Percentiles rank a stretch among this genome's conserved stretches.
Evolutionary conservation across 768 basidiomycete genomes (phyloP).

Genomic region (Lactifluus rugatus): DNA sequence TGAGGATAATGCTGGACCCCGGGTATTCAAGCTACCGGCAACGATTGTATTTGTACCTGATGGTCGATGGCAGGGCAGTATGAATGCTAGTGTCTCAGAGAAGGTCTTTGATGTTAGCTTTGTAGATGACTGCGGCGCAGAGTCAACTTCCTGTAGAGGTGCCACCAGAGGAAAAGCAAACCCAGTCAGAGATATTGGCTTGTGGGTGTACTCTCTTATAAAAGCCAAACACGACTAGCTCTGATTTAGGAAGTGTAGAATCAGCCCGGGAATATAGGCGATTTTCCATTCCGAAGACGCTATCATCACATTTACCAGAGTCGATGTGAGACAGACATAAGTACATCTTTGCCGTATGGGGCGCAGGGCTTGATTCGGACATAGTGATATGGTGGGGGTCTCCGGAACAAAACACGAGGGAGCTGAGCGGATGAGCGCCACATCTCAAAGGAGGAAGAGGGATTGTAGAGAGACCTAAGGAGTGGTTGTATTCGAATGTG

Average conservation of each 20-base stretch:
- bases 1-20: neutral
- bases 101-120: conserved; percentile 4
- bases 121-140: neutral
- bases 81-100: conserved; percentile 13
- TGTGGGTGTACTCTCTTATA: neutral
- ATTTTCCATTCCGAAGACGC: neutral
- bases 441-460: conserved; percentile 15
- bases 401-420: conserved; percentile 11
- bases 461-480: conserved; percentile 8
- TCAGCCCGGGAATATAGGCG: conserved; percentile 22
- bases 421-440: conserved; percentile 9
- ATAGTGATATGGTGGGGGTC: neutral
- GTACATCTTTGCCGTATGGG: conserved; percentile 9
- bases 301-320: conserved; percentile 11
- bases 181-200: conserved; percentile 6
- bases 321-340: conserved; percentile 15
- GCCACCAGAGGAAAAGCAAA: conserved; percentile 2
- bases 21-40: conserved; percentile 6
- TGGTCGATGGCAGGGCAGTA: conserved; percentile 8
- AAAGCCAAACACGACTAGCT: conserved; percentile 25
- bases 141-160: neutral
- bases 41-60: conserved; percentile 12
- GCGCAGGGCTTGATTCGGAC: neutral
- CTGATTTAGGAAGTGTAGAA: conserved; percentile 30
- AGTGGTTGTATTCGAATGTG: neutral